Evolutionary conservation across 2,329 filamentous ascomycete genomes (phyloP), one percentile per base, ranked within the genome.

Genomic region (Penicillium oxalicum): DNA sequence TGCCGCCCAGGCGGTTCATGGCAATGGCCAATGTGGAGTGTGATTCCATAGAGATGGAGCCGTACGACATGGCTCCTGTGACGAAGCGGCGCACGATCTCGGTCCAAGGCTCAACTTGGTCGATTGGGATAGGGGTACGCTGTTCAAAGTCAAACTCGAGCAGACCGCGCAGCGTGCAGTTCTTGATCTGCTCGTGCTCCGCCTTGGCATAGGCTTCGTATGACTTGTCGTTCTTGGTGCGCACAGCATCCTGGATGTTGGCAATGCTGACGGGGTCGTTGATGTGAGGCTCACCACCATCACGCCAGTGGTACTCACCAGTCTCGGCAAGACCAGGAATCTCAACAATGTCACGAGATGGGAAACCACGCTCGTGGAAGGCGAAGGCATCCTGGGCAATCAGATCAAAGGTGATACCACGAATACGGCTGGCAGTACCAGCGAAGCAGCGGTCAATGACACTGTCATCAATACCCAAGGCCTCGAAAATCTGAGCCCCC

Each of bases 1-100:
- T 97, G 62, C 91, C 91, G 36, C 91, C 91, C 36, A 97, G 80
- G 59, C 91, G 81, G 75, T 97, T 97, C 91, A 97, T 95, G 56
- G 91, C 91, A 48, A 97, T 86, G 57, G 91, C 91, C 42, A 97
- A 77, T 9, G 91, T 96, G 13, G 91, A 95, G 75, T 97, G 91
- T 45, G 91, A 91, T 70, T 97, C 91, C 89, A 96, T 95, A 5
- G 91, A 96, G 63, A 97, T 97, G 36, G 91, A 96, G 41, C 91
- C 91, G 66, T 97, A 97, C 2, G 91, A 97, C 91, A 97, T 97
- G 60, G 91, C 91, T 67, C 91, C 91, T 35, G 91, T 96, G 62
- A 91, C 93, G 76, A 96, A 96, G 54, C 91, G 87, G 57, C 91
- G 87, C 40, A 96, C 91, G 61, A 97, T 96, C 63, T 96, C 91